Conservation (phyloP, 371 early-diverging fungal genomes). For the Rhizoclosmatium hyalinum region DNA sequence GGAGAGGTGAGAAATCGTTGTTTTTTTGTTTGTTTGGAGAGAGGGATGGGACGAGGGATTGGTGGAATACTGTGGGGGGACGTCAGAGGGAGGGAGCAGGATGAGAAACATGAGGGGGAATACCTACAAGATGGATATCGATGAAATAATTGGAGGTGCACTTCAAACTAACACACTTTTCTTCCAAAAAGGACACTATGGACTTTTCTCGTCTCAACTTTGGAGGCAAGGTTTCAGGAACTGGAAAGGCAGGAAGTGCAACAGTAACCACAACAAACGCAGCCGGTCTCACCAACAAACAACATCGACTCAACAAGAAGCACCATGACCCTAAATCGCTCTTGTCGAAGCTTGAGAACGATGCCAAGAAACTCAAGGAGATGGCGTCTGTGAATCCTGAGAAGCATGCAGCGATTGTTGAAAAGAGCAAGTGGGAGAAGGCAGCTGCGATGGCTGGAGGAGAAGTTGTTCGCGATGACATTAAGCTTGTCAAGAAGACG, state of each 20-base stretch:
- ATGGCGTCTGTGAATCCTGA: slow-evolving; percentile 72
- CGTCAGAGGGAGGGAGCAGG: too few relatives aligned
- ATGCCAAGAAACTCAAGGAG: slow-evolving; percentile 78
- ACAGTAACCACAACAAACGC: background rate
- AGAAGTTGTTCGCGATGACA: slow-evolving; percentile 89
- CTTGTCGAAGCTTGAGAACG: slow-evolving; percentile 76
- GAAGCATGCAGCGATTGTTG: slow-evolving; percentile 73
- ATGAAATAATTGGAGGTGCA: too few relatives aligned
- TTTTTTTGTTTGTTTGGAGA: background rate
- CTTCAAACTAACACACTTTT: background rate
- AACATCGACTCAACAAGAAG: slow-evolving; percentile 17
- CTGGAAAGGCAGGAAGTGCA: background rate
- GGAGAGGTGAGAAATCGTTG: slow-evolving; percentile 10
- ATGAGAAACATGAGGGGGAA: too few relatives aligned
- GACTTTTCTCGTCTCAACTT: slow-evolving; percentile 22
- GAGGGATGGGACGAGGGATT: background rate
- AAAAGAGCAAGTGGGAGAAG: slow-evolving; percentile 83
- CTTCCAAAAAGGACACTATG: slow-evolving; percentile 4
- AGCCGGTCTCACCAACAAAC: background rate
- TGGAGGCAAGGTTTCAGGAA: background rate
- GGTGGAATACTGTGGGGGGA: too few relatives aligned
- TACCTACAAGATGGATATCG: too few relatives aligned
- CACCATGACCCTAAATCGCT: slow-evolving; percentile 19
- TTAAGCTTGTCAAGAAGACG: slow-evolving; percentile 86
- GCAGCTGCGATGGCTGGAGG: slow-evolving; percentile 82